Percentiles rank a stretch among this genome's conserved stretches.
phyloP scores from a whole-genome alignment of 306 rosid genomes.

The Acacia melanoxylon region DNA sequence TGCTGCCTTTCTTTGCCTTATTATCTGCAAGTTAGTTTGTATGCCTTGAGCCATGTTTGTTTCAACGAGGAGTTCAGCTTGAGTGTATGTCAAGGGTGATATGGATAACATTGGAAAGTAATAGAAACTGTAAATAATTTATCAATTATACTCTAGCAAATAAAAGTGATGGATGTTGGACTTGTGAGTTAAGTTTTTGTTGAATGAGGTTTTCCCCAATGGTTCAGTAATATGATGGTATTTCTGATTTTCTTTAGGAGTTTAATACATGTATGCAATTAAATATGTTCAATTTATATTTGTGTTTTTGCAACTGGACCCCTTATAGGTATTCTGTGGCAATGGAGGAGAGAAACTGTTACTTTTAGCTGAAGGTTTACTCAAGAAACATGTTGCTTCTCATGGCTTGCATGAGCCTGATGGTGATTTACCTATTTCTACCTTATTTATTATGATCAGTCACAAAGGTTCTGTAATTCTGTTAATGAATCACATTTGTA shows the following conservation, averaged over 20 bases:
- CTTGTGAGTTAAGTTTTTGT: background rate
- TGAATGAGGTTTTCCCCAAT: slow-evolving; percentile 4
- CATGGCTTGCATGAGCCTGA: slow-evolving; percentile 96
- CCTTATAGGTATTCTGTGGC: slow-evolving; percentile 71
- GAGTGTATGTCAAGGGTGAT: slow-evolving; percentile 19
- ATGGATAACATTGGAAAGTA: slow-evolving; percentile 15
- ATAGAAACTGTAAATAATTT: background rate
- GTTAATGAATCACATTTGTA: background rate
- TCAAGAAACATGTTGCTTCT: slow-evolving; percentile 87
- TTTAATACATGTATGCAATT: slow-evolving; percentile 6
- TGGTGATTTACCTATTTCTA: slow-evolving; percentile 48
- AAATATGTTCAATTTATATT: slow-evolving; percentile 21
- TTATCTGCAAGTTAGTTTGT: slow-evolving; percentile 4
- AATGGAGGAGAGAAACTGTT: slow-evolving; percentile 89
- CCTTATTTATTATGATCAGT: slow-evolving; percentile 3
- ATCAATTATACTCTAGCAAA: background rate
- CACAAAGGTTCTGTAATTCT: slow-evolving; percentile 19
- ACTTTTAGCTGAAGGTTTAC: slow-evolving; percentile 88
- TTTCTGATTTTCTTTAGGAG: slow-evolving; percentile 14
- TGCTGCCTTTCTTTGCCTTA: background rate
- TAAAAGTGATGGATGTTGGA: background rate
- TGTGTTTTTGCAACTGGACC: slow-evolving; percentile 34
- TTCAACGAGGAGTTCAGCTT: background rate
- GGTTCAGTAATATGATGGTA: slow-evolving; percentile 5
- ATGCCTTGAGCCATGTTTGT: slow-evolving; percentile 4